phyloP scores from a whole-genome alignment of 768 basidiomycete genomes.

The Leccinum pellstonianum region DNA sequence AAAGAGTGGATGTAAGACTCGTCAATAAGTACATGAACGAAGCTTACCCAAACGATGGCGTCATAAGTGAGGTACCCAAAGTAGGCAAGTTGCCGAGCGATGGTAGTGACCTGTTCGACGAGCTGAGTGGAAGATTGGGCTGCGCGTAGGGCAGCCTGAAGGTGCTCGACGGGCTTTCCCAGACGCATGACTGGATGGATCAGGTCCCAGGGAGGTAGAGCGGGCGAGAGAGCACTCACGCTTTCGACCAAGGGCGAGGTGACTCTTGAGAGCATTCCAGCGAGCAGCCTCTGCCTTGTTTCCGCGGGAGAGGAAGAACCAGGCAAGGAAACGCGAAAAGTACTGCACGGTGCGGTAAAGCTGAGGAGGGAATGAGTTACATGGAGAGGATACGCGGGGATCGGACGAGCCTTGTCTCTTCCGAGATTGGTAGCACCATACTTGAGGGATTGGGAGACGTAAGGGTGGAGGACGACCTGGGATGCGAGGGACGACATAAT shows the following conservation, averaged over 20 bases:
- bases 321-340: conserved; percentile 84
- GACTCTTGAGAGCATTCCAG: conserved; percentile 83
- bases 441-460: conserved; percentile 71
- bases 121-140: conserved; percentile 52
- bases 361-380: conserved; percentile 39
- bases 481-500: conserved; percentile 48
- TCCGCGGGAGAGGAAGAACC: conserved; percentile 71
- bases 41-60: conserved; percentile 77
- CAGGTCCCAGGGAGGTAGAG: neutral
- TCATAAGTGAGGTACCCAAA: conserved; percentile 86
- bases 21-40: neutral
- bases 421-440: conserved; percentile 80
- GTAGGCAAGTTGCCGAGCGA: conserved; percentile 84
- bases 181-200: conserved; percentile 74
- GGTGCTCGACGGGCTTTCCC: conserved; percentile 91
- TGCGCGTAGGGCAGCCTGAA: conserved; percentile 84
- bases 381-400: neutral
- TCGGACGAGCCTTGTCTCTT: conserved; percentile 74
- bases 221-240: conserved; percentile 40
- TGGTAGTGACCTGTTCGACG: conserved; percentile 72
- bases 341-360: conserved; percentile 90
- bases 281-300: conserved; percentile 67
- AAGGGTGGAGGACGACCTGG: conserved; percentile 84
- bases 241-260: conserved; percentile 83
- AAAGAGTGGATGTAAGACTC: neutral